Base-by-base conservation (phyloP, 1,284 basidiomycete genomes). In the Fomes fomentarius region DNA sequence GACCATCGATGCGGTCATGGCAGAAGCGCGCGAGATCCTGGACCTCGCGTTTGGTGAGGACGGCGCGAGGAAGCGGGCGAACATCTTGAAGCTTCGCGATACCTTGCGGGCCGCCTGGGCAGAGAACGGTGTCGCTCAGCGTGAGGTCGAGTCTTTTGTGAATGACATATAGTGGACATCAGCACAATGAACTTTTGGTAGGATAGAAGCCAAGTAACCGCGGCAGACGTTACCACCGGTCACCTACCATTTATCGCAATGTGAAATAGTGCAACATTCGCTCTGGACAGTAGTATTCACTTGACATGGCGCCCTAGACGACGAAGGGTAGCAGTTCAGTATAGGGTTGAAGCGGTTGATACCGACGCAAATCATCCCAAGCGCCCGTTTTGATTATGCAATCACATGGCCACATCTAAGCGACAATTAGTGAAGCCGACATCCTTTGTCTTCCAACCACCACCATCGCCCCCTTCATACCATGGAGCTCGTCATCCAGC, bases 31-130 rank as follows among this genome's bases (percentile, higher is more conserved):
- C 9, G 34, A 47, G n/a, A 39, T 64, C 0, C 45, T 64, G 1
- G 47, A 50, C 2, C 47, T 56, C 6, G 59, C 60, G 11, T 56
- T 53, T 38, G 61, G 59, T 6, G 49, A 49, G 7, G 63, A 60
- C 24, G 63, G 63, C 5, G 39, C 12, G 22, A 26, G 41, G 17
- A 64, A 63, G 40, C 50, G 61, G 12, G 51, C 21, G 19, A 61
- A 61, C 7, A 50, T 60, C 17, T 48, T 54, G 47, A 44, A n/a
- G 12, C 37, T 62, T 19, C 38, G 46, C 30, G 22, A 50, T 30
- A 41, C 21, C 10, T 12, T 60, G 25, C 19, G 41, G n/a, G 21
- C 41, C 8, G 43, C 46, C 12, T 62, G 54, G 60, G 24, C 25
- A 14, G 48, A 56, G 44, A 31, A 41, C 4, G 60, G 60, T 0